These are phyloP conservation scores for Trypanosoma scelopori DNA, from an alignment of 208 protist species.

Conservation along the genomic window DNA sequence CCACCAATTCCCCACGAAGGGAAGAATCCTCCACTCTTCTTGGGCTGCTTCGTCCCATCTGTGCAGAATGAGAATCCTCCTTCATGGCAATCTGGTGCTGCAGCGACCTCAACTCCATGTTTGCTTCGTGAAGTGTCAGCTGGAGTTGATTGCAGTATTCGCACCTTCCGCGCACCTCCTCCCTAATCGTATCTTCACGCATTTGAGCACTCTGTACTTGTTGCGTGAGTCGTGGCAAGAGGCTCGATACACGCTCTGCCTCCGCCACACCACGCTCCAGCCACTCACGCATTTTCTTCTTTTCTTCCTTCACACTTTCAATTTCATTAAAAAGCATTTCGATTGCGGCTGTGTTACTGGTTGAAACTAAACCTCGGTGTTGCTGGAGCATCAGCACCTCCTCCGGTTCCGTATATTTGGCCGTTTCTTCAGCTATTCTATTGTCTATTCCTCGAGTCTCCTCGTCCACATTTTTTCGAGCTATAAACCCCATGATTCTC, in stretches of 20 bases:
- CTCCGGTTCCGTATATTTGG: not conserved
- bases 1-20: constrained; percentile 3
- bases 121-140: constrained; percentile 4
- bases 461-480: not conserved
- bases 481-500: not conserved
- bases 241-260: constrained; percentile 23
- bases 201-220: constrained; percentile 8
- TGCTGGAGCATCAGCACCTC: not conserved
- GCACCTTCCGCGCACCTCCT: constrained; percentile 3
- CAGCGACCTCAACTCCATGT: constrained; percentile 5
- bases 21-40: constrained; percentile 2
- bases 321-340: constrained; percentile 6
- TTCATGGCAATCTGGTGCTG: constrained; percentile 9
- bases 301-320: constrained; percentile 22
- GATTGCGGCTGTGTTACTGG: not conserved
- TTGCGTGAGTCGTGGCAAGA: constrained; percentile 11
- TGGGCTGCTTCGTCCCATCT: not conserved
- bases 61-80: not conserved
- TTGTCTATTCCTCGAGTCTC: not conserved
- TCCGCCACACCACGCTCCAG: constrained; percentile 28
- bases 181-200: constrained; percentile 3
- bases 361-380: not conserved
- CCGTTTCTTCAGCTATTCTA: constrained; percentile 6
- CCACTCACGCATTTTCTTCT: constrained; percentile 18
- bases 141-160: constrained; percentile 13